Percentiles rank a stretch among this genome's conserved stretches.
phyloP scores from a whole-genome alignment of 139 green algal species.

The Chlamydomonas sp. region DNA sequence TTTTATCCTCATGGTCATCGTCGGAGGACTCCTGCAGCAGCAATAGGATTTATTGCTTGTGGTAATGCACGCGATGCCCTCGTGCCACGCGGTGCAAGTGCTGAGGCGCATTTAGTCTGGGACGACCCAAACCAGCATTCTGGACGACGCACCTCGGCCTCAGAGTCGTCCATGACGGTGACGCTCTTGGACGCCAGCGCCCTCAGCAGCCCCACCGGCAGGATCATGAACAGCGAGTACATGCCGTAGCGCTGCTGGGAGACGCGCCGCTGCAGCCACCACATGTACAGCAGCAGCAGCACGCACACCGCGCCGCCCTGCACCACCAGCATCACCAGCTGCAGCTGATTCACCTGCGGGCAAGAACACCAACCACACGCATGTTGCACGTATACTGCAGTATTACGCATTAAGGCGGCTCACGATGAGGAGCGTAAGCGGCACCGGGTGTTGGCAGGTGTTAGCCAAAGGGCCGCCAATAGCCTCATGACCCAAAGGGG shows the following conservation, averaged over 20 bases:
- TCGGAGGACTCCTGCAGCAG: no score
- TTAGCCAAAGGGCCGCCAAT: no score
- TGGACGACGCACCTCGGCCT: not conserved
- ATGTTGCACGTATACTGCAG: no score
- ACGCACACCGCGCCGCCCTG: slow-evolving; percentile 18
- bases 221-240: slow-evolving; percentile 30
- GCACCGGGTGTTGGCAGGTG: no score
- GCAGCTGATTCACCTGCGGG: slow-evolving; percentile 9
- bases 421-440: no score
- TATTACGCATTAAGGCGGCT: no score
- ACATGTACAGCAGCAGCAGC: slow-evolving; percentile 28
- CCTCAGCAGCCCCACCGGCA: slow-evolving; percentile 17
- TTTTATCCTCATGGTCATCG: no score
- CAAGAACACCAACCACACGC: not conserved
- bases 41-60: no score
- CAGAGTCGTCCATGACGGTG: slow-evolving; percentile 7
- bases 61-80: no score
- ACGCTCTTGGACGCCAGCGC: slow-evolving; percentile 29
- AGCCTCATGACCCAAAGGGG: no score
- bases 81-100: not conserved
- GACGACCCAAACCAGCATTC: not conserved
- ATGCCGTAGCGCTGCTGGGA: slow-evolving; percentile 35
- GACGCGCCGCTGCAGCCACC: slow-evolving; percentile 36
- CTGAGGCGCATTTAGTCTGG: not conserved
- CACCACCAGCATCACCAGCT: slow-evolving; percentile 29